Percentiles rank a stretch among this genome's conserved stretches.
Conservation (phyloP, 768 basidiomycete genomes). For the Phylloporus rhodoxanthus region DNA sequence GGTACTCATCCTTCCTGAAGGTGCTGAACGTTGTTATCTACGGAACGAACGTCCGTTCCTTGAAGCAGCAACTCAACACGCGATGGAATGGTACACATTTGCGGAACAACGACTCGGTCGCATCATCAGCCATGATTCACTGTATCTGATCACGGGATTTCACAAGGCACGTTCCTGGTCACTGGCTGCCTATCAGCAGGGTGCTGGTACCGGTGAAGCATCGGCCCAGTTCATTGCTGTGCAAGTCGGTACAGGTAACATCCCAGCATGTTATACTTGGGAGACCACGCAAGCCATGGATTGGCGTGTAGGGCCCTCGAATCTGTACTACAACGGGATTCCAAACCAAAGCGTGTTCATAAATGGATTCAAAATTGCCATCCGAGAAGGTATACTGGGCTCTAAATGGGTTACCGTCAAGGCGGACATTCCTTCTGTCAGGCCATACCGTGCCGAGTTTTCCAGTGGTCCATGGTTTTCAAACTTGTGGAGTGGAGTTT, state of each 20-base stretch:
- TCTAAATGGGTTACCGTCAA: constrained; percentile 2
- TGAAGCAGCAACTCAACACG: constrained; percentile 18
- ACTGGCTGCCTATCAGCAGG: constrained; percentile 14
- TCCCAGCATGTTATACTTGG: constrained; percentile 8
- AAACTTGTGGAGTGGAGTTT: not conserved
- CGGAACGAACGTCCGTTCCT: constrained; percentile 17
- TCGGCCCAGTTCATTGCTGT: constrained; percentile 8
- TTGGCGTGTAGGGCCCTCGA: constrained; percentile 5
- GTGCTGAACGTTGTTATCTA: constrained; percentile 21
- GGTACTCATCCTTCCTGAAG: constrained; percentile 30
- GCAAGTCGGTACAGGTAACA: not conserved
- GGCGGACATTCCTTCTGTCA: not conserved
- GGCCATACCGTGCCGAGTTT: not conserved
- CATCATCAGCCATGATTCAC: constrained; percentile 15
- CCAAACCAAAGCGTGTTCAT: constrained; percentile 21
- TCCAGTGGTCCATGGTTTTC: not conserved
- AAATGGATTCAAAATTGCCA: constrained; percentile 17
- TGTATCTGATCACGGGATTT: constrained; percentile 22
- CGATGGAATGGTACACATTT: constrained; percentile 26
- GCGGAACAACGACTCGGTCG: constrained; percentile 16
- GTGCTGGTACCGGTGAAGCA: constrained; percentile 2
- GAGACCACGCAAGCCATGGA: constrained; percentile 2
- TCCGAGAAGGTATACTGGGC: not conserved
- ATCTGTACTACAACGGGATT: not conserved
- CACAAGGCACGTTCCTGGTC: constrained; percentile 22